These are phyloP conservation scores for Tuber aestivum DNA, from an alignment of 495 filamentous ascomycete genomes.

Conservation along the genomic window DNA sequence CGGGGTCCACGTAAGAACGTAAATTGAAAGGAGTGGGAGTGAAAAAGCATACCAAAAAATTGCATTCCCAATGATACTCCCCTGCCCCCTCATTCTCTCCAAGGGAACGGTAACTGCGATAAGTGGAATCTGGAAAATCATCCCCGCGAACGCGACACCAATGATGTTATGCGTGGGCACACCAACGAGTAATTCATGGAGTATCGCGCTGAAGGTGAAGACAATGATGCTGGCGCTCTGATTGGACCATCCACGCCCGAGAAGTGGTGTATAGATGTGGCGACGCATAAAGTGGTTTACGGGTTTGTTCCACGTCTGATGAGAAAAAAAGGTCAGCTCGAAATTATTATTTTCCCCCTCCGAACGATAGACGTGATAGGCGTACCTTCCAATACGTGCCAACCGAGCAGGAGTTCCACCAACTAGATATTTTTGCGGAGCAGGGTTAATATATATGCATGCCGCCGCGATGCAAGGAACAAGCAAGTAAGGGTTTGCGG, in stretches of 20 bases:
- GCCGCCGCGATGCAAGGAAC: neutral
- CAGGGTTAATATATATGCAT: constrained; percentile 3
- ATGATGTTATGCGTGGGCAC: constrained; percentile 94
- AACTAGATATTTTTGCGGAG: constrained; percentile 42
- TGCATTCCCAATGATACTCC: constrained; percentile 73
- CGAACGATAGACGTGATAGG: neutral
- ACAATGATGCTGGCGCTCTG: constrained; percentile 64
- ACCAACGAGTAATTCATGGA: constrained; percentile 90
- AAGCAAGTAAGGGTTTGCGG: neutral
- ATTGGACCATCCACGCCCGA: constrained; percentile 70
- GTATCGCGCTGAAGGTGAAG: constrained; percentile 75
- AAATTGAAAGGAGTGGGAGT: constrained; percentile 32
- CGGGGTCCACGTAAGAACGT: neutral
- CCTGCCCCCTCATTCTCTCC: constrained; percentile 69
- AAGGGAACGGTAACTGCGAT: constrained; percentile 72
- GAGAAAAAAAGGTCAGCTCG: neutral
- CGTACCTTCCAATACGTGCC: constrained; percentile 68
- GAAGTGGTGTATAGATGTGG: constrained; percentile 80
- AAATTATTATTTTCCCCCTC: neutral
- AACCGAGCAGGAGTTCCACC: constrained; percentile 89
- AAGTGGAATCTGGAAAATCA: constrained; percentile 86
- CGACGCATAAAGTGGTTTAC: constrained; percentile 93
- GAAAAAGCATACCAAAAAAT: constrained; percentile 77
- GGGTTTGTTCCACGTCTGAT: constrained; percentile 87
- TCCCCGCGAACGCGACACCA: constrained; percentile 85